These are phyloP conservation scores for Haematococcus lacustris DNA, from an alignment of 139 green algal species.

Conservation along the genomic window DNA sequence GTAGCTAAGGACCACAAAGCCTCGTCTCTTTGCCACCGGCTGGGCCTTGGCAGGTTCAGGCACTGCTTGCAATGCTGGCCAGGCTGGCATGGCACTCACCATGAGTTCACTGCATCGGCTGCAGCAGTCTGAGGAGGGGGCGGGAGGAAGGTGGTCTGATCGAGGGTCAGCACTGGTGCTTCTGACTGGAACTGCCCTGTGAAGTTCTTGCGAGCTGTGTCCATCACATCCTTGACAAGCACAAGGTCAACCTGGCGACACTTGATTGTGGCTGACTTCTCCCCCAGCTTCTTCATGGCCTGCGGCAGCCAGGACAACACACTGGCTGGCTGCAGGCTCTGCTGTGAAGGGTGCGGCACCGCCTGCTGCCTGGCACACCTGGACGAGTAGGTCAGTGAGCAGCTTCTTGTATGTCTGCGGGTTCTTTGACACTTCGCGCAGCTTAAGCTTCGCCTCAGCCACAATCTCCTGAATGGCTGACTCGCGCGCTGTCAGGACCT, in stretches of 20 bases:
- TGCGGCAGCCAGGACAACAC: too few species aligned
- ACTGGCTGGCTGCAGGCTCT: too few species aligned
- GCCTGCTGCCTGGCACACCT: too few species aligned
- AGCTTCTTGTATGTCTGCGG: constrained; percentile 71
- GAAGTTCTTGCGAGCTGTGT: constrained; percentile 41
- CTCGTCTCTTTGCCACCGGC: too few species aligned
- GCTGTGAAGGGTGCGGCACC: too few species aligned
- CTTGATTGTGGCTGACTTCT: constrained; percentile 29
- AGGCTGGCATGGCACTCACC: too few species aligned
- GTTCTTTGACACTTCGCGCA: constrained; percentile 61
- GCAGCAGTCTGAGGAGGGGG: constrained; percentile 45
- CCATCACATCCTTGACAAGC: constrained; percentile 54
- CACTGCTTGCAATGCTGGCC: too few species aligned
- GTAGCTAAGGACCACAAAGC: too few species aligned
- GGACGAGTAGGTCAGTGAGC: constrained; percentile 78
- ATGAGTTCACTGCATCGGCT: too few species aligned
- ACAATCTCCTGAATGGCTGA: constrained; percentile 65
- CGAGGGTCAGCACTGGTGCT: constrained; percentile 51
- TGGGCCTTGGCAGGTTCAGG: too few species aligned
- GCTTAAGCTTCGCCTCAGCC: constrained; percentile 42
- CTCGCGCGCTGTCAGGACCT: constrained; percentile 87
- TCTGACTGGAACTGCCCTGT: constrained; percentile 28
- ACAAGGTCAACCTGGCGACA: constrained; percentile 46
- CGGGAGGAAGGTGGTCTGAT: constrained; percentile 62
- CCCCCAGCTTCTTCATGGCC: constrained; percentile 67